Percentiles rank a stretch among this genome's conserved stretches.
phyloP scores from a whole-genome alignment of 257 asterid genomes.

The Lantana camara region DNA sequence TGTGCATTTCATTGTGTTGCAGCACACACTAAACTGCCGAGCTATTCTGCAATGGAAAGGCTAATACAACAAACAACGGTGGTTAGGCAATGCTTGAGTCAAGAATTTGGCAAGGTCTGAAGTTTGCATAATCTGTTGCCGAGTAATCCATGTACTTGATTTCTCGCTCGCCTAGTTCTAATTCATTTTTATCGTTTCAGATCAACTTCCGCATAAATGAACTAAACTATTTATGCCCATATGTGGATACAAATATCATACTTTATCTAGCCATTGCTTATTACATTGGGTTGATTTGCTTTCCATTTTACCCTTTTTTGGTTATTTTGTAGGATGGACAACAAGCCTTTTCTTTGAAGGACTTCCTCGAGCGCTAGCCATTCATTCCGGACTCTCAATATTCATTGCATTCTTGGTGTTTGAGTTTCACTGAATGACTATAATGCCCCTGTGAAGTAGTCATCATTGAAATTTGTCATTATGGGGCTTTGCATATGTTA shows the following conservation, averaged over 20 bases:
- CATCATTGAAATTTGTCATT: constrained; percentile 17
- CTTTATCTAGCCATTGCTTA: not conserved
- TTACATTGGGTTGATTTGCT: not conserved
- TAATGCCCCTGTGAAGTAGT: constrained; percentile 2
- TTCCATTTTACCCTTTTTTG: not conserved
- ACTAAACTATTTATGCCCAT: no score
- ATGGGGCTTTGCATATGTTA: not conserved
- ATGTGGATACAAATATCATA: no score
- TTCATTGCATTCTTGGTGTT: constrained; percentile 1
- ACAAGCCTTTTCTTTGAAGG: constrained; percentile 66
- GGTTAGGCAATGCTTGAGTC: constrained; percentile 67
- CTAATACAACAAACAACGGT: constrained; percentile 82
- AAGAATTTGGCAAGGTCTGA: constrained; percentile 82
- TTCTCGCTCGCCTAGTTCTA: not conserved
- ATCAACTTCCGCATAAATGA: no score
- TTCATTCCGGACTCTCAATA: constrained; percentile 1
- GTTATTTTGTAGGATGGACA: constrained; percentile 55
- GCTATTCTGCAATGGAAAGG: constrained; percentile 77
- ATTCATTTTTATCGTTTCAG: not conserved
- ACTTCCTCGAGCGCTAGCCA: constrained; percentile 64
- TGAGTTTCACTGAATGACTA: constrained; percentile 3
- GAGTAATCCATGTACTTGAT: constrained; percentile 21
- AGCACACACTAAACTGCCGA: constrained; percentile 74
- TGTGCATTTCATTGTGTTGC: constrained; percentile 27
- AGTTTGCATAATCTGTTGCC: constrained; percentile 23